These are phyloP conservation scores for Andrographis paniculata DNA, from an alignment of 305 asterid species.

Conservation along the genomic window DNA sequence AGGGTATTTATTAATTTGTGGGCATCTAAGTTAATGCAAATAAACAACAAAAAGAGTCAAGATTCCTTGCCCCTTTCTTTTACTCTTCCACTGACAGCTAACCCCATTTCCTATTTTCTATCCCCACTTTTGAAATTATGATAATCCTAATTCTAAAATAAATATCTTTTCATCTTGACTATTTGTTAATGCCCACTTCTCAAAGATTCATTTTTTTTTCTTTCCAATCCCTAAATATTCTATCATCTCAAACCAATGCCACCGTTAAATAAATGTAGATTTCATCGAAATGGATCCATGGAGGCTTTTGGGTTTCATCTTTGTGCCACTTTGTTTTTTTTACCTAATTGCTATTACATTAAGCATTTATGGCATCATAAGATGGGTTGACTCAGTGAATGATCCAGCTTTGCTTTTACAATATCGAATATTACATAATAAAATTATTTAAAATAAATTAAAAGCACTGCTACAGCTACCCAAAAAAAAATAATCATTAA, in stretches of 20 bases:
- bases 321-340: neutral
- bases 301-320: neutral
- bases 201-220: constrained; percentile 4
- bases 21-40: constrained; percentile 3
- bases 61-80: constrained; percentile 20
- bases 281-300: too few relatives aligned
- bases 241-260: constrained; percentile 5
- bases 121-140: constrained; percentile 2
- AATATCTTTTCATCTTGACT: neutral
- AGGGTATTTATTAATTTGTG: constrained; percentile 3
- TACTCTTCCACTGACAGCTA: constrained; percentile 24
- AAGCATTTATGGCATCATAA: constrained; percentile 16
- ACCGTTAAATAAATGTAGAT: too few relatives aligned
- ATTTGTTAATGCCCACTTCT: constrained; percentile 18
- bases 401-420: constrained; percentile 11
- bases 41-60: constrained; percentile 17
- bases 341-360: constrained; percentile 8
- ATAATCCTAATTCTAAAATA: neutral
- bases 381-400: constrained; percentile 18
- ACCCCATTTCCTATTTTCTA: constrained; percentile 16
- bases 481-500: neutral
- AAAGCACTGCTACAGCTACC: constrained; percentile 2
- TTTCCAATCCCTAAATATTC: constrained; percentile 2
- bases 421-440: constrained; percentile 12
- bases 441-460: neutral